Evolutionary conservation across 768 basidiomycete genomes (phyloP).

Genomic region (Leccinum rimulosum): DNA sequence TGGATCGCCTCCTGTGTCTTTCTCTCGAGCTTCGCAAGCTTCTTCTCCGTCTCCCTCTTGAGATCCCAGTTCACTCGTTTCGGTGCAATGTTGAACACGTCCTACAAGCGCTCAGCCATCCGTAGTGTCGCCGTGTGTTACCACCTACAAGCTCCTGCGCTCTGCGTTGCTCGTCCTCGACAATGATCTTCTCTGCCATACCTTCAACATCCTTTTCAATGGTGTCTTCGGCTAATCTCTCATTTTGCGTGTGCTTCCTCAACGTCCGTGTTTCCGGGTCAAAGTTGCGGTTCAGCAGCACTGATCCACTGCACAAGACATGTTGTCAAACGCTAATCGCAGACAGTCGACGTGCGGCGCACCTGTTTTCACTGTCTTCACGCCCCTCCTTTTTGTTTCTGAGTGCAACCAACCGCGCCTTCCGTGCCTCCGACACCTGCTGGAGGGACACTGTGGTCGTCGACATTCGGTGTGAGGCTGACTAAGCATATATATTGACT

Average conservation of each 20-base stretch:
- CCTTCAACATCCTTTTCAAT: constrained; percentile 85
- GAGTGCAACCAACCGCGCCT: constrained; percentile 75
- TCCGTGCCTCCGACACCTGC: constrained; percentile 77
- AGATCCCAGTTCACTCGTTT: constrained; percentile 97
- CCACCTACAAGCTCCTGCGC: constrained; percentile 83
- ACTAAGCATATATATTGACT: constrained; percentile 28
- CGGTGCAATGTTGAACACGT: constrained; percentile 95
- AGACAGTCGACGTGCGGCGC: constrained; percentile 22
- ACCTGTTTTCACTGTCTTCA: constrained; percentile 40
- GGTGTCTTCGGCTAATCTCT: constrained; percentile 69
- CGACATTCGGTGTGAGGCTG: constrained; percentile 18
- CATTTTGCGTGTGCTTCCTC: constrained; percentile 61
- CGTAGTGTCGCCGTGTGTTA: background rate
- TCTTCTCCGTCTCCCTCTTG: constrained; percentile 91
- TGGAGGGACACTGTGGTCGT: constrained; percentile 56
- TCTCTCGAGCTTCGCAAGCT: constrained; percentile 82
- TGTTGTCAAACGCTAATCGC: constrained; percentile 13
- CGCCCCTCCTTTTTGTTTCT: constrained; percentile 69
- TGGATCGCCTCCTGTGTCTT: constrained; percentile 92
- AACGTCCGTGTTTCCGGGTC: constrained; percentile 84
- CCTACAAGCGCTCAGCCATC: constrained; percentile 45
- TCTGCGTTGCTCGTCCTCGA: constrained; percentile 81
- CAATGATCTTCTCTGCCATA: constrained; percentile 78
- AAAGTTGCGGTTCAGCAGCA: constrained; percentile 78
- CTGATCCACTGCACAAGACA: constrained; percentile 36